A percentile compares a stretch with the other conserved stretches of the same genome.
These are phyloP conservation scores for Grifola frondosa DNA, from an alignment of 1,284 basidiomycete species.

Conservation along the genomic window DNA sequence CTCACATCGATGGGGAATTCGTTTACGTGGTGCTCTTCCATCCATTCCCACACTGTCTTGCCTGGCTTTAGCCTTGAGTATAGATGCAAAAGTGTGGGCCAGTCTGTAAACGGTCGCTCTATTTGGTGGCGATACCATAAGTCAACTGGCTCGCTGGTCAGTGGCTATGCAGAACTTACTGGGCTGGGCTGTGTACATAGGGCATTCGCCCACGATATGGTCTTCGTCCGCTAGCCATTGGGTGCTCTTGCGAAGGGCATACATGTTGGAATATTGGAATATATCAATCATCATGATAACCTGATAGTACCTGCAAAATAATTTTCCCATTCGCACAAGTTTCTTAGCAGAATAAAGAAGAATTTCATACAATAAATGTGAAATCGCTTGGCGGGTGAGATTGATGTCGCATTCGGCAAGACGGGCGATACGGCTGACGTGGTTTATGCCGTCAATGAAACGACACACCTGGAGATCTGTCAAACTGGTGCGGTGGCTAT, in stretches of 20 bases:
- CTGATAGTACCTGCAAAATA: constrained; percentile 82
- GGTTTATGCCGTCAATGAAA: constrained; percentile 88
- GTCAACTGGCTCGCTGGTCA: no score
- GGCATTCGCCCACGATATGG: constrained; percentile 86
- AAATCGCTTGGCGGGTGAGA: constrained; percentile 84
- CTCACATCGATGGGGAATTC: constrained; percentile 84
- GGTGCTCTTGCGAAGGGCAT: constrained; percentile 82
- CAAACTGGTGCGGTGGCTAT: background rate
- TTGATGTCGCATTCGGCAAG: constrained; percentile 88
- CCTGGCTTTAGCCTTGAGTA: constrained; percentile 89
- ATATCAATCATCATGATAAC: constrained; percentile 96
- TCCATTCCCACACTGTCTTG: constrained; percentile 87
- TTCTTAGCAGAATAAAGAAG: background rate
- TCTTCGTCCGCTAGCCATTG: constrained; percentile 83
- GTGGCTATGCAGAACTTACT: no score
- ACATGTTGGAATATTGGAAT: constrained; percentile 98
- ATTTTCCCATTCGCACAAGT: background rate
- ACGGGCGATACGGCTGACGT: constrained; percentile 88
- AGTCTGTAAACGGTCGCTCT: no score
- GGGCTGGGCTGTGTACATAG: constrained; percentile 81
- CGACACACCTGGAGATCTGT: constrained; percentile 56
- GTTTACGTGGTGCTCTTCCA: constrained; percentile 74
- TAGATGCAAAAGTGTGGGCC: constrained; percentile 81
- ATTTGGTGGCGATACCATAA: no score
- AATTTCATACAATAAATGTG: constrained; percentile 81